Evolutionary conservation across 83 land plant genomes (phyloP), one percentile per base, ranked within the genome.

Genomic region (Isoetes engelmannii): DNA sequence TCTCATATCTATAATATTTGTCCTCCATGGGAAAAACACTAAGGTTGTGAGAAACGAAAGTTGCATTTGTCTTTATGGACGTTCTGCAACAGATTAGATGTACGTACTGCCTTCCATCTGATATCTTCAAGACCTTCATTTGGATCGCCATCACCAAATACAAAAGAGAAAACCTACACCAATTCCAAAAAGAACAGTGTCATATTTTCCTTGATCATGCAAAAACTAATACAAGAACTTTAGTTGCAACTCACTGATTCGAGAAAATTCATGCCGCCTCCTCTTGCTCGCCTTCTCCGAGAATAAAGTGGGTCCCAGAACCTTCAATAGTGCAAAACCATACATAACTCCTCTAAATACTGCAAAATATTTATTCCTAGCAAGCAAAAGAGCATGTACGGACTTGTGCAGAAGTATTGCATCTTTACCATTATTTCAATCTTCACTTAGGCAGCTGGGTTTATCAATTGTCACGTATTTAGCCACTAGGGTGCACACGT

Each of bases 121-220:
- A 84, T 76, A 68, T 90, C 92, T 80, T 90, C 97, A 65, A 84
- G 75, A 63, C 89, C 99, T 79, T 90, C 87, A 82, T 94, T 94
- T 65, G 99, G 99, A 86, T 94, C 97, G 61, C 96, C 90, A 69
- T 94, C 97, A 20, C 99, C 97, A 83, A 94, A 94, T 7, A 94
- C 99, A 77, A 94, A 91, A 20, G 97, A 94, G 67, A 94, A 94
- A 17, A 94, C 84, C 99, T 94, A 69, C 68, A 28, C 1, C 37
- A 28, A 28, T 28, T 28, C 37, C 37, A 82, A 72, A 61, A 54
- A 67, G 44, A 53, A 68, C 12, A 4, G n/a, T 28, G 37, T 28
- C 37, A 28, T 51, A 51, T 12, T 12, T 51, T 51, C 10, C 62
- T 8, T 59, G 8, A 1, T 20, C 4, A 59, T 59, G 18, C 1